Base-by-base conservation (phyloP, 495 filamentous ascomycete genomes). In the Aspergillus ostianus region DNA sequence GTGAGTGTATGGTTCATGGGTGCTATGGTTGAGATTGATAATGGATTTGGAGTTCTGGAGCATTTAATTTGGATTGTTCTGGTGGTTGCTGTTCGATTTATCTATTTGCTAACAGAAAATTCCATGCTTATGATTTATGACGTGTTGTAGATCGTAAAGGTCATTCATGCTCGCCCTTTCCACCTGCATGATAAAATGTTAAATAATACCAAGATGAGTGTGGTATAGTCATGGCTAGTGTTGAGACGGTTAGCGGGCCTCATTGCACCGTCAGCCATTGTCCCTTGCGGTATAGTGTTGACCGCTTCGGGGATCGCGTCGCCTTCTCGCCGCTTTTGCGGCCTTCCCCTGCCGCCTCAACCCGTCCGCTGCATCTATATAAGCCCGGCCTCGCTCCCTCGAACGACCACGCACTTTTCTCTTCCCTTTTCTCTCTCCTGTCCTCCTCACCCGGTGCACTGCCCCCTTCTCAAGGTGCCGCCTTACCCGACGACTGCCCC, bases 391-490 rank as follows among this genome's bases (percentile, higher is more conserved):
- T n/a, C 23, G 17, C 29, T 56, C 59, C 59, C 59, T 51, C 58
- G 47, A 60, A 55, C 32, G 58, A 36, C 58, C 46, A 60, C 58
- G 58, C 59, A 61, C 52, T 56, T 61, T 51, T 47, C 51, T 45
- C 45, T 61, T 36, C 53, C 30, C 47, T 56, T 57, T 57, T 32
- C 10, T 7, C 47, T 51, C 13, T 41, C 30, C n/a, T 47, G 29
- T 61, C 21, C 30, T 47, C 44, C n/a, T 26, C 30, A 5, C 47
- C 47, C 47, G 53, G 48, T 47, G 53, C 59, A 61, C 47, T 57
- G 53, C 47, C 53, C 59, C 53, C 53, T 32, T 52, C 47, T 26
- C 2, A 53, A 13, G 59, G 56, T 61, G 53, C 52, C 53, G 59
- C 32, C 47, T 53, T 52, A 61, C 29, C 59, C 53, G 59, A 53